A percentile compares a stretch with the other conserved stretches of the same genome.
Evolutionary conservation across 164 flowering plant species (phyloP).

Genomic region (Macadamia integrifolia): DNA sequence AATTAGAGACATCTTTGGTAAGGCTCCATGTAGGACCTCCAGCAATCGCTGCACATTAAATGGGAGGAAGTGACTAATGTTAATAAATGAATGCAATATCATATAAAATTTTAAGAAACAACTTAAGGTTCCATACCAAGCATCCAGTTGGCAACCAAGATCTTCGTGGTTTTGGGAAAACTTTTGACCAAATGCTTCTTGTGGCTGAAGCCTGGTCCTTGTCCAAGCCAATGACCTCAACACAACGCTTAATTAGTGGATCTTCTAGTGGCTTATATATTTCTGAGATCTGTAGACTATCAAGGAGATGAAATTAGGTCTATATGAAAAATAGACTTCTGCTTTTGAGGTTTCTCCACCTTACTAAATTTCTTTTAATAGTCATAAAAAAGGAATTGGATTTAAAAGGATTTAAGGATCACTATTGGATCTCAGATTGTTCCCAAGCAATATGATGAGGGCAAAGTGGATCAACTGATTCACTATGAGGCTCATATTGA

Average conservation of each 20-base stretch:
- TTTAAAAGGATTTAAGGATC: no score
- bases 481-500: no score
- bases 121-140: slow-evolving; percentile 44
- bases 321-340: no score
- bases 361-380: no score
- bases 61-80: slow-evolving; percentile 3
- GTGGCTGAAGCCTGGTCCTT: slow-evolving; percentile 29
- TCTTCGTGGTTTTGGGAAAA: slow-evolving; percentile 72
- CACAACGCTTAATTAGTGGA: slow-evolving; percentile 56
- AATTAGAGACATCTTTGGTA: slow-evolving; percentile 94
- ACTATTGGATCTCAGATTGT: no score
- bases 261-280: slow-evolving; percentile 75
- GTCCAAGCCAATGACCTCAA: slow-evolving; percentile 55
- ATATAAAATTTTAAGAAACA: neutral
- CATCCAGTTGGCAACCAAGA: slow-evolving; percentile 98
- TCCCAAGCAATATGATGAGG: no score
- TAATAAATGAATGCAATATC: neutral
- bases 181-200: slow-evolving; percentile 62
- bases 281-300: slow-evolving; percentile 36
- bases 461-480: no score
- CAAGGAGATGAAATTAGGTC: slow-evolving; percentile 8
- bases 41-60: slow-evolving; percentile 64
- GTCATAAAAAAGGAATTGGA: no score
- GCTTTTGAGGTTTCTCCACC: no score
- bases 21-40: slow-evolving; percentile 66